A percentile compares a stretch with the other conserved stretches of the same genome.
Evolutionary conservation across 208 protist species (phyloP).

Genomic region (Acanthamoeba healyi): DNA sequence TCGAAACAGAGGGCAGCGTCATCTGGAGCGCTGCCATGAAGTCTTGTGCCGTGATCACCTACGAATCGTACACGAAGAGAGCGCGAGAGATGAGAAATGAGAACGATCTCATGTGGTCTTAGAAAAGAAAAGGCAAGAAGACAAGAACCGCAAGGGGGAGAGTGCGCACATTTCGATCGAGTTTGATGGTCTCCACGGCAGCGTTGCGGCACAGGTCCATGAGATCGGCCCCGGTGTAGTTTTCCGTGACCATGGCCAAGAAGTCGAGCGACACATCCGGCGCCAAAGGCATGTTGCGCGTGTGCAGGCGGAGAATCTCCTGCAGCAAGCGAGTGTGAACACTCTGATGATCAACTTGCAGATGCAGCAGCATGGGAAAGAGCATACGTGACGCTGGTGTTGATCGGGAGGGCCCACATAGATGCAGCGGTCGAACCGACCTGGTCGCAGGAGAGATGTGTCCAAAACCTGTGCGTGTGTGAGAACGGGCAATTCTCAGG

Average conservation of each 20-base stretch:
- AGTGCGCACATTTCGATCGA: not conserved
- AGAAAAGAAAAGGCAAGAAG: not conserved
- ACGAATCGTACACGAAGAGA: no score
- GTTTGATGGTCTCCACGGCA: slow-evolving; percentile 42
- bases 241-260: not conserved
- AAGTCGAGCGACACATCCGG: slow-evolving; percentile 5
- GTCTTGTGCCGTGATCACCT: not conserved
- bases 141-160: no score
- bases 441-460: not conserved
- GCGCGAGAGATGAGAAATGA: no score
- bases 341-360: no score
- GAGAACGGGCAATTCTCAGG: no score
- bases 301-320: slow-evolving; percentile 25
- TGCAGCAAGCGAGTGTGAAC: not conserved
- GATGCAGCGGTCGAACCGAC: slow-evolving; percentile 52
- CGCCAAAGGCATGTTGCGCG: not conserved
- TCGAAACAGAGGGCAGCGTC: not conserved
- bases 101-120: no score
- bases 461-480: not conserved
- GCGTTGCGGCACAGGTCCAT: slow-evolving; percentile 49
- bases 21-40: not conserved
- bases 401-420: slow-evolving; percentile 47
- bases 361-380: no score
- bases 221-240: slow-evolving; percentile 41
- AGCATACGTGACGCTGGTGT: not conserved